These are phyloP conservation scores for Heteromeles arbutifolia DNA, from an alignment of 306 rosid genomes.

Conservation along the genomic window DNA sequence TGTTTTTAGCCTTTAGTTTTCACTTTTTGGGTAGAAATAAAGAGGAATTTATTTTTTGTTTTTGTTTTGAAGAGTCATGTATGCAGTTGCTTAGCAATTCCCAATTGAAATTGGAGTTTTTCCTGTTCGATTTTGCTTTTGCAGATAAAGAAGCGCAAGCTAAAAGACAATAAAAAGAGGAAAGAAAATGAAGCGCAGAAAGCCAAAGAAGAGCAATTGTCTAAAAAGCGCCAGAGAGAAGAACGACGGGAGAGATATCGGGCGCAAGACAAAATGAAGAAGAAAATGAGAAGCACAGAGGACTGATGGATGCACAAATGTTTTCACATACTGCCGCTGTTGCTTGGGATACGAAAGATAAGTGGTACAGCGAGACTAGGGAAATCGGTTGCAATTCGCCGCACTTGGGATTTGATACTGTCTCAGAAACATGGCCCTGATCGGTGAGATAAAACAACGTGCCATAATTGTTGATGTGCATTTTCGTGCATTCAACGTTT, in stretches of 20 bases:
- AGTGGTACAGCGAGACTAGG: not conserved
- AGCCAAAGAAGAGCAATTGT: constrained; percentile 58
- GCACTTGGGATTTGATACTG: not conserved
- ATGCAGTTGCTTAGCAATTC: not conserved
- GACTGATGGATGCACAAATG: constrained; percentile 2
- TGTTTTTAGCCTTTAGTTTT: not conserved
- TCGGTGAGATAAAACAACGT: not conserved
- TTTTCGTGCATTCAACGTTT: not conserved
- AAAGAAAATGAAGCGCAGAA: constrained; percentile 50
- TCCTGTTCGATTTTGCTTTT: not conserved
- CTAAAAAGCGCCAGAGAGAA: constrained; percentile 75
- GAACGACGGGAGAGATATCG: constrained; percentile 74
- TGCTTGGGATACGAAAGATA: not conserved
- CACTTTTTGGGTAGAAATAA: not conserved
- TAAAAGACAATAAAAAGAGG: constrained; percentile 55
- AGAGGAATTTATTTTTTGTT: not conserved
- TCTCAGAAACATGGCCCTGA: not conserved
- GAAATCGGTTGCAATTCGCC: not conserved
- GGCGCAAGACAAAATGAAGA: constrained; percentile 51
- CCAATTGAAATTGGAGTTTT: not conserved
- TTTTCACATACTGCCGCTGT: not conserved
- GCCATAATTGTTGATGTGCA: not conserved
- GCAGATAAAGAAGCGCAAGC: constrained; percentile 72
- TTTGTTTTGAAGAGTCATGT: not conserved
- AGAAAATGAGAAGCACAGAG: constrained; percentile 45